A percentile compares a stretch with the other conserved stretches of the same genome.
Evolutionary conservation across 2,329 filamentous ascomycete genomes (phyloP).

Genomic region (Lizonia empirigonia): DNA sequence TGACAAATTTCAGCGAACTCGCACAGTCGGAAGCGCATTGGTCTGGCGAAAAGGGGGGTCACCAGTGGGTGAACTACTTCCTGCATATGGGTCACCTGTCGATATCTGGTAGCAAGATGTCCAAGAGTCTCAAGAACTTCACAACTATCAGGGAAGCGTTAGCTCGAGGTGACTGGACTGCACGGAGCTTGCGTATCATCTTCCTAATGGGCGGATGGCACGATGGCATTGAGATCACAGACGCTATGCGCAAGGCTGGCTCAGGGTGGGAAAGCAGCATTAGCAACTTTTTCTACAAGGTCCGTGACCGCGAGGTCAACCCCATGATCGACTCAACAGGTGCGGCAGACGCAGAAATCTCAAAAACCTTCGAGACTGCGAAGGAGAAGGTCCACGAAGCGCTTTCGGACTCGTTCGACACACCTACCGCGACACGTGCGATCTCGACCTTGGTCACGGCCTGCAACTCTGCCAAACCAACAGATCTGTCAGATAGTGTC

Average conservation of each 20-base stretch:
- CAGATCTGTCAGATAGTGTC: slow-evolving; percentile 52
- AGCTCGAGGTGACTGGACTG: slow-evolving; percentile 70
- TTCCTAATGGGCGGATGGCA: slow-evolving; percentile 90
- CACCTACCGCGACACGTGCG: slow-evolving; percentile 75
- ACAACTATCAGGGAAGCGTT: slow-evolving; percentile 89
- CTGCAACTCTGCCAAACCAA: slow-evolving; percentile 64
- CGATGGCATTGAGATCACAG: slow-evolving; percentile 88
- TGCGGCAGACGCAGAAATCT: slow-evolving; percentile 51
- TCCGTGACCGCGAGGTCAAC: slow-evolving; percentile 55
- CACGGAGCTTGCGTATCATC: slow-evolving; percentile 79
- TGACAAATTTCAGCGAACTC: slow-evolving; percentile 60
- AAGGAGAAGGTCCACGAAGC: slow-evolving; percentile 66
- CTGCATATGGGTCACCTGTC: slow-evolving; percentile 92
- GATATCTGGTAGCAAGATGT: slow-evolving; percentile 94
- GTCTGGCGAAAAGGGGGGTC: slow-evolving; percentile 50
- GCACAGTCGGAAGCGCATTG: slow-evolving; percentile 91
- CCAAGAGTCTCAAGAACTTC: slow-evolving; percentile 94
- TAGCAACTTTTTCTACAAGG: slow-evolving; percentile 70
- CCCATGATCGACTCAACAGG: slow-evolving; percentile 38
- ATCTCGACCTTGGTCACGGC: slow-evolving; percentile 79
- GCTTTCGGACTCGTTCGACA: slow-evolving; percentile 86
- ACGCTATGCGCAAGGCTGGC: slow-evolving; percentile 76
- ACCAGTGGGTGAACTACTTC: slow-evolving; percentile 94
- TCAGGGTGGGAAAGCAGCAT: slow-evolving; percentile 81
- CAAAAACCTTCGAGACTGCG: slow-evolving; percentile 57